Evolutionary conservation across 331 rosid species (phyloP), one percentile per base, ranked within the genome.

Genomic region (Ulmus americana): DNA sequence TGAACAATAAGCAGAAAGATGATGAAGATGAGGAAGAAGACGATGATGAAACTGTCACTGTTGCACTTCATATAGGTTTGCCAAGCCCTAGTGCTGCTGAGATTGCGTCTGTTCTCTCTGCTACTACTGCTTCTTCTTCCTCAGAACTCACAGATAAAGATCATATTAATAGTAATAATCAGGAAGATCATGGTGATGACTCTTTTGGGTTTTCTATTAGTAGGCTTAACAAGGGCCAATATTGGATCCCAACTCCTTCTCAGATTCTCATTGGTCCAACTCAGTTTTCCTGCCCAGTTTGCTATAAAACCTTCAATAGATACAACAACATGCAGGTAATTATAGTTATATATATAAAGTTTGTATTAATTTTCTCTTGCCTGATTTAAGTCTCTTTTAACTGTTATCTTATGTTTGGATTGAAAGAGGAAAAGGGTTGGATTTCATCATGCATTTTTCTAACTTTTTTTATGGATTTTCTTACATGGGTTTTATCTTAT

Each of bases 231-330:
- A 92, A 88, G 80, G 97, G 97, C 6, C 96, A 88, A 79, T 92
- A 88, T 46, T 92, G 97, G 97, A 92, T 92, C 88, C 96, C 96
- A 28, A 92, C 97, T n/a, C 97, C 97, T 74, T 85, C 97, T 14
- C 97, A 92, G 84, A 92, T 92, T 76, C 97, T 92, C 84, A 88
- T 92, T 72, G 95, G 97, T 74, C 96, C 96, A 5, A 92, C 97
- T 0, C 97, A 92, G 73, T 91, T 91, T 59, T 88, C 96, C 66
- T 91, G 97, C 84, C 96, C 97, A 64, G 96, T 91, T 82, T 92
- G 97, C 78, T 88, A 75, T 84, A 92, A 92, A 81, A 86, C 95
- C 68, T 92, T 92, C 89, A 92, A 92, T 73, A 85, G 97, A 85
- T 92, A 88, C 85, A 92, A 92, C 87, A 91, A 91, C 88, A 91